Conservation (phyloP, 2,329 filamentous ascomycete genomes). For the Thielaviopsis populi region DNA sequence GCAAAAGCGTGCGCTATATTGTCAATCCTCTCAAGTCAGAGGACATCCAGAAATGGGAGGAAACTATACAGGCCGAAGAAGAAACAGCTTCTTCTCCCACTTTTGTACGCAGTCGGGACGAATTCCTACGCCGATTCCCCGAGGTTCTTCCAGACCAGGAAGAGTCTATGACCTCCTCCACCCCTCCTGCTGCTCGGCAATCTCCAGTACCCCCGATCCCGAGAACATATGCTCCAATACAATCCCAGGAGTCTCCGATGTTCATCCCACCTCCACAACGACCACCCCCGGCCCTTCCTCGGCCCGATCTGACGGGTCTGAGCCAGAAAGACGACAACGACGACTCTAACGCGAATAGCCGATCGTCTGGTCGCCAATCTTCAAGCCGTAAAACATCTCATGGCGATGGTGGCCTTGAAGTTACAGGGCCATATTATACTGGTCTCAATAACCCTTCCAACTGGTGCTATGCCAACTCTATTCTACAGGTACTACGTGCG, state of each 20-base stretch:
- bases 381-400: constrained; percentile 21
- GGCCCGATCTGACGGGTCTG: constrained; percentile 37
- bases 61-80: constrained; percentile 53
- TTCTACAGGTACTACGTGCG: constrained; percentile 66
- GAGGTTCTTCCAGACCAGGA: constrained; percentile 44
- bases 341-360: constrained; percentile 23
- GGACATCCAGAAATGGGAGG: constrained; percentile 69
- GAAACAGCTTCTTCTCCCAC: constrained; percentile 33
- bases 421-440: constrained; percentile 30
- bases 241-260: constrained; percentile 10
- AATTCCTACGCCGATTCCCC: constrained; percentile 71
- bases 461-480: constrained; percentile 88
- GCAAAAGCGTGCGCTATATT: constrained; percentile 32
- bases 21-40: constrained; percentile 60
- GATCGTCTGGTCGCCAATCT: constrained; percentile 4
- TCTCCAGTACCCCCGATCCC: background rate
- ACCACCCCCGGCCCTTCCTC: constrained; percentile 54
- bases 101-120: constrained; percentile 60
- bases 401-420: constrained; percentile 22
- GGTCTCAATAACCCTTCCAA: constrained; percentile 69
- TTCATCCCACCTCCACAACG: constrained; percentile 17
- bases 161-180: constrained; percentile 42
- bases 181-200: constrained; percentile 13
- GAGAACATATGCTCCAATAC: background rate
- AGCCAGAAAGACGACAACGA: constrained; percentile 11